These are phyloP conservation scores for Pilatotrama ljubarskyi DNA, from an alignment of 768 basidiomycete genomes.

Conservation along the genomic window DNA sequence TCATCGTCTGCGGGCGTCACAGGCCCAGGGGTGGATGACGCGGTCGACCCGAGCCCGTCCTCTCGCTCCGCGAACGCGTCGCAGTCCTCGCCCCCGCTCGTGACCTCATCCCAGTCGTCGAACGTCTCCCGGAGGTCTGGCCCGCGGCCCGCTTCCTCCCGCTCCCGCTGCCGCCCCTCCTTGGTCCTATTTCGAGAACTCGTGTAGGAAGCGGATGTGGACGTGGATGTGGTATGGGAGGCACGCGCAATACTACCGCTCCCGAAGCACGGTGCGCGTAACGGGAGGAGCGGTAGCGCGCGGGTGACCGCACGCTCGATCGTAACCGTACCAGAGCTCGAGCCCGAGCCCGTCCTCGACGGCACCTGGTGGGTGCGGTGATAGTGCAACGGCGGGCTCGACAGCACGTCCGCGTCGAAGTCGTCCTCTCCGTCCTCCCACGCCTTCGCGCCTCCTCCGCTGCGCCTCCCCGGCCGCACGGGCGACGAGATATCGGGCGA, in stretches of 20 bases:
- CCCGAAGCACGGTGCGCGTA: conserved; percentile 9
- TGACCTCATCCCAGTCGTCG: conserved; percentile 42
- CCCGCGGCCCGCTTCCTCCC: conserved; percentile 19
- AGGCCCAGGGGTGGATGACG: conserved; percentile 38
- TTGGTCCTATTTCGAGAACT: no score
- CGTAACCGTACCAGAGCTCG: background rate
- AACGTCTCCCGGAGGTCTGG: conserved; percentile 50
- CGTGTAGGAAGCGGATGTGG: background rate
- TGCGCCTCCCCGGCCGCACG: conserved; percentile 34
- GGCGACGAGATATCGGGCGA: conserved; percentile 73
- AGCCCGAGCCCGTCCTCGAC: background rate
- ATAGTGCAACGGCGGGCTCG: conserved; percentile 42
- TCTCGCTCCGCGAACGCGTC: conserved; percentile 32
- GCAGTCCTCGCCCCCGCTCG: conserved; percentile 47
- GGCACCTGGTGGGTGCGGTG: background rate
- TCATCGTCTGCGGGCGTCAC: conserved; percentile 29
- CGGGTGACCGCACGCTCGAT: conserved; percentile 8
- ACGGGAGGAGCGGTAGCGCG: conserved; percentile 12
- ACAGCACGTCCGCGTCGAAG: conserved; percentile 54
- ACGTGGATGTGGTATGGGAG: background rate
- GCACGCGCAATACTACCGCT: background rate
- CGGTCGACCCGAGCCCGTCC: conserved; percentile 21
- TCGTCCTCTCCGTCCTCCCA: conserved; percentile 33
- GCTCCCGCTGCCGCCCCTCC: no score
- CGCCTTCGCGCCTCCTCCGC: conserved; percentile 8